Base-by-base conservation (phyloP, 768 basidiomycete species). In the Termitomyces sp. region DNA sequence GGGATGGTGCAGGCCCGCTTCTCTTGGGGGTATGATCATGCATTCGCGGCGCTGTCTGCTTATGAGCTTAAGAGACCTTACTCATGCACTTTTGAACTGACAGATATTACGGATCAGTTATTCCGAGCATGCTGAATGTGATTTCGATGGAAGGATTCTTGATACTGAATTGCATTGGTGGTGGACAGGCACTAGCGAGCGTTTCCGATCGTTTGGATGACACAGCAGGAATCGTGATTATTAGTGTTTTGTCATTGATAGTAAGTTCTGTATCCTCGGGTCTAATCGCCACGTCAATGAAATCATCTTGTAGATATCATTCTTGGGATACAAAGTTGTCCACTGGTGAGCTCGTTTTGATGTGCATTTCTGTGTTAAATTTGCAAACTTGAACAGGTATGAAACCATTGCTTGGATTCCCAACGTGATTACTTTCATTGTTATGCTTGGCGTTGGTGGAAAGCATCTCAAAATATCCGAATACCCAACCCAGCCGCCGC, bases 391-490 rank as follows among this genome's bases (percentile, higher is more conserved):
- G 16, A 8, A 22, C 42, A 77, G 74, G 70, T 78, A 75, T 52
- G 89, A 89, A 63, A 82, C 80, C 22, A 67, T 85, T 9, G 74
- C 83, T 5, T 91, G 90, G 89, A 73, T 89, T 8, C 89, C 90
- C 0, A 81, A 84, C 44, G 70, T 83, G 8, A 68, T 91, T 44
- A 77, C 81, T 15, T 86, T 87, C 69, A 68, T 88, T 30, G 78
- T 88, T 30, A 81, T 85, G 30, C 75, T 87, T 31, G 87, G 86
- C 0, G 73, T 88, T 4, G 81, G 87, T 0, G 87, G 85, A 0
- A 83, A 85, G 64, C 77, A 89, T 51, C 15, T 51, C 12, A 51
- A 36, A 52, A 7, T n/a, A 13, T 60, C 61, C 8, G 48, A 58
- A 15, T 58, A 56, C 46, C 63, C 63, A 6, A 22, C 59, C 9